Evolutionary conservation across 139 green algal genomes (phyloP), one percentile per base, ranked within the genome.

Genomic region (Prasinococcaceae sp.): DNA sequence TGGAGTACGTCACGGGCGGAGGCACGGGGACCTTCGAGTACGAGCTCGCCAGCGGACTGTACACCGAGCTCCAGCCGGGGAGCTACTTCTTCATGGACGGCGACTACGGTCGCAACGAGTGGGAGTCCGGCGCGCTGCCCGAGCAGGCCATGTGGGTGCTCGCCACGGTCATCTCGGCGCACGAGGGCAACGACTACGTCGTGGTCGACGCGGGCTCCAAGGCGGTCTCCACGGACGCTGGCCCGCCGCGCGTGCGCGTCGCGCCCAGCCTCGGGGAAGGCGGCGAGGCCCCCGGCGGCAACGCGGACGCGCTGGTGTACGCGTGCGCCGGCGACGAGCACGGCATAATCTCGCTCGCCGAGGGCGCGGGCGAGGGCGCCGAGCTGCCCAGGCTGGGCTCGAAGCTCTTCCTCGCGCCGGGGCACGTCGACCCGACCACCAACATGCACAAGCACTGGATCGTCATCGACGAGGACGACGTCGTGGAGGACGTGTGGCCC

Each of bases 51-150:
- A 29, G 10, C 10, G 41, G 41, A 9, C 41, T 49, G 17, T 49
- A 49, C 41, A 49, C 41, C n/a, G 41, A 49, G 19, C 10, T 49
- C 9, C 41, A 49, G 19, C 41, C 41, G 9, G 41, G 41, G 17
- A 29, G 17, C 17, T 49, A 49, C 41, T 49, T 49, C 16, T 49
- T 49, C 19, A 14, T 9, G 19, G 41, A 49, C 41, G 17, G 17
- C n/a, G 41, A 49, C 41, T 49, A 49, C 41, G 41, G 41, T 14
- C 9, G 9, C 10, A 49, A 49, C 41, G 41, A 49, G n/a, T 49
- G 19, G 17, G 17, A 9, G 17, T 9, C n/a, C 17, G 17, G 10
- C n/a, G 19, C 10, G 41, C 10, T 9, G n/a, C 16, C 10, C n/a
- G 19, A 22, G 9, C 41, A 49, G 41, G 12, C 17, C 19, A 22